A percentile compares a stretch with the other conserved stretches of the same genome.
Conservation (phyloP, 2,329 filamentous ascomycete species). For the Lachnellula willkommii region DNA sequence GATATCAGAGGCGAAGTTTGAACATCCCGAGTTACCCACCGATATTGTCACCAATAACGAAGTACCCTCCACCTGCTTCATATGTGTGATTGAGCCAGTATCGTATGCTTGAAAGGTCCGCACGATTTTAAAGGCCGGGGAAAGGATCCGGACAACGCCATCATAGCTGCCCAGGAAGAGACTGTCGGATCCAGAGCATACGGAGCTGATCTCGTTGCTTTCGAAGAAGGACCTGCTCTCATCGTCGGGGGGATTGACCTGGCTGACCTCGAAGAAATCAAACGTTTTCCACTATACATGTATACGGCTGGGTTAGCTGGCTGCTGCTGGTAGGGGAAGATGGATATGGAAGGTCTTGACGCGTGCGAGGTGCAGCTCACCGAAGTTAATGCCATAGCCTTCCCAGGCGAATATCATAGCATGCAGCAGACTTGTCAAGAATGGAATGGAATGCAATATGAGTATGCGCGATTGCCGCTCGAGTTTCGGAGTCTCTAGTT, state of each 20-base stretch:
- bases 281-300: slow-evolving; percentile 84
- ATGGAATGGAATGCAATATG: background rate
- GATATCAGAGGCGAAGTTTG: slow-evolving; percentile 24
- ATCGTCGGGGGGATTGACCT: slow-evolving; percentile 71
- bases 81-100: slow-evolving; percentile 72
- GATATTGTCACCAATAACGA: slow-evolving; percentile 78
- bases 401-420: background rate
- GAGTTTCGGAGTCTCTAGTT: no score
- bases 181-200: slow-evolving; percentile 82
- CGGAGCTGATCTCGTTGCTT: slow-evolving; percentile 73
- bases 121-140: slow-evolving; percentile 78
- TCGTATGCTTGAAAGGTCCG: slow-evolving; percentile 86
- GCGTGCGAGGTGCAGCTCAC: slow-evolving; percentile 5
- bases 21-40: slow-evolving; percentile 34
- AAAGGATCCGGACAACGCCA: slow-evolving; percentile 83
- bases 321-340: background rate
- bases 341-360: no score
- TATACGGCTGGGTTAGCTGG: slow-evolving; percentile 1
- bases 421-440: no score
- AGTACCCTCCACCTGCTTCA: slow-evolving; percentile 86
- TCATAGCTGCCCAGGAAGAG: slow-evolving; percentile 83
- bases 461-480: background rate
- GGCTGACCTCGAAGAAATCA: slow-evolving; percentile 96
- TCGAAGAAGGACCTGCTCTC: slow-evolving; percentile 76
- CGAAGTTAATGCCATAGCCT: slow-evolving; percentile 17